Base-by-base conservation (phyloP, 257 asterid genomes). In the Rauvolfia tetraphylla region DNA sequence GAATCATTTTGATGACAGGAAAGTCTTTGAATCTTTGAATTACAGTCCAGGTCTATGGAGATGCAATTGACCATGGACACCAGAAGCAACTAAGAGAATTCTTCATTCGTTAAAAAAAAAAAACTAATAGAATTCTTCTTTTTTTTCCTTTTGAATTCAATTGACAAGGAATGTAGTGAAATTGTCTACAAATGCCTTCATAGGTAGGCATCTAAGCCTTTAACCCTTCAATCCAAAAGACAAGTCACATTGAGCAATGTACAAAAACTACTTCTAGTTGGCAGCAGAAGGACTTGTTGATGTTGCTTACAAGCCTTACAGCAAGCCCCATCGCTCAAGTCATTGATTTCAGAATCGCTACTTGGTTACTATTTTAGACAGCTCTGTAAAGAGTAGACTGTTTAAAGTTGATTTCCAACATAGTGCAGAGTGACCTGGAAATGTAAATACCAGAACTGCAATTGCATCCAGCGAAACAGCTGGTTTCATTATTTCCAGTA, bases 391-490 rank as follows among this genome's bases (percentile, higher is more conserved):
- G 51, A 56, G 63, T 41, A 18, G 41, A 68, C 18, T 44, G 22
- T 31, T 42, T 42, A 34, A 59, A 61, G 10, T 44, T 42, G 53
- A 20, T 73, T 41, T 23, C 41, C 46, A 15, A 7, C 10, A 63
- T 63, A 31, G 7, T 38, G 73, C 54, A 80, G 33, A 46, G 38
- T 17, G 79, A 72, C 54, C 29, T 69, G 58, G 57, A 84, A 75
- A 72, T 53, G 75, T 33, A 77, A 18, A 68, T 91, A 95, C 99
- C 99, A 14, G 95, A 88, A 48, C 81, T 79, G 76, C 99, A 95
- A 71, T 85, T 79, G 89, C 99, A 95, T 7, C 91, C 81, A 7
- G 90, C 75, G 81, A 91, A 95, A 86, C 98, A 95, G 85, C 86
- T 76, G 75, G 83, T 81, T 71, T 76, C 76, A 68, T 86, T 84